Base-by-base conservation (phyloP, 768 basidiomycete species). In the Suillus weaverae region DNA sequence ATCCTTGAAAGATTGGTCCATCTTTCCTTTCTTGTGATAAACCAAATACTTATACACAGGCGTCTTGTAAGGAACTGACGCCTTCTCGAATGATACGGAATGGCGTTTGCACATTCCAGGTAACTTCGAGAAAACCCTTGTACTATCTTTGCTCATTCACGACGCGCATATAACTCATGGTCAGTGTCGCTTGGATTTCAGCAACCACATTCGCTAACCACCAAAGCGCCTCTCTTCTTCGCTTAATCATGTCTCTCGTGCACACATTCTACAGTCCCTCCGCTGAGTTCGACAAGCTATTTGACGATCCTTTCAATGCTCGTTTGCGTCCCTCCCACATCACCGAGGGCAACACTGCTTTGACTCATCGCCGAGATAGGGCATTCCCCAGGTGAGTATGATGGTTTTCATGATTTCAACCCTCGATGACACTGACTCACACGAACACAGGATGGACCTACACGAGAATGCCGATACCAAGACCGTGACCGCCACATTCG, bases 231-330 rank as follows among this genome's bases (percentile, higher is more conserved):
- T 53, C 32, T 13, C 20, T 7, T 55, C 32, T 35, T 11, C 20
- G 14, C 50, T 36, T 55, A n/a, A 62, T 35, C 63, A 72, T 76
- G 75, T 74, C 74, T 30, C 3, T 73, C 50, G 62, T 69, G 57
- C 68, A 30, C 46, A 70, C 65, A 43, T 55, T 68, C 72, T 80
- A 80, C 70, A 78, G 81, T 6, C 76, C 80, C 20, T 72, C 77
- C 70, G 72, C 73, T 63, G 80, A 81, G 61, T 71, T 82, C 56
- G 79, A 82, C 32, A 81, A 79, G 69, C 72, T 83, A 66, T 73
- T 81, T 59, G 79, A 83, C 66, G 77, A 79, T 30, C 74, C 76
- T 1, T 68, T 76, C 38, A 69, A 61, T 26, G 50, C 73, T 16
- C 75, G 71, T 22, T 67, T 74, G 55, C 68, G 69, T 22, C 68